Conservation (phyloP, 139 green algal genomes). For the Haematococcus lacustris region DNA sequence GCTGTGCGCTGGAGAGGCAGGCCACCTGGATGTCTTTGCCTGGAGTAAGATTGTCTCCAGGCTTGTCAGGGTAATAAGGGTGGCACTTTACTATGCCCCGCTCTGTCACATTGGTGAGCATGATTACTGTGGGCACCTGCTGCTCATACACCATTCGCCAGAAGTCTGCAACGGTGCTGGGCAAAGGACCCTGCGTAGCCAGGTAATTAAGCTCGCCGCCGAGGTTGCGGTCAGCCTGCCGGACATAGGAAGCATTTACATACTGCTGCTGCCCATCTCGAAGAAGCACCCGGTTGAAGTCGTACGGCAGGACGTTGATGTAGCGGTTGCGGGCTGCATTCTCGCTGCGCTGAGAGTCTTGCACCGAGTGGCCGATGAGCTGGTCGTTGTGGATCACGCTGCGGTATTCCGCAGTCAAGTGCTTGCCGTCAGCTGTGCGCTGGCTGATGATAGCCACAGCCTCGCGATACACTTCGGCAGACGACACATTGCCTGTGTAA, state of each 20-base stretch:
- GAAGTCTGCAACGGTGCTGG: constrained; percentile 39
- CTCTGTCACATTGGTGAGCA: constrained; percentile 50
- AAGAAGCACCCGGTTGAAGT: constrained; percentile 49
- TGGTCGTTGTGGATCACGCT: constrained; percentile 13
- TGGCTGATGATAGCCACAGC: constrained; percentile 12
- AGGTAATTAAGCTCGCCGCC: background rate
- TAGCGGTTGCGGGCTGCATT: constrained; percentile 38
- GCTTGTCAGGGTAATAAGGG: constrained; percentile 28
- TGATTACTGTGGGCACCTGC: constrained; percentile 34
- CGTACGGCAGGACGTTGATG: constrained; percentile 53
- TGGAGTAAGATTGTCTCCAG: background rate
- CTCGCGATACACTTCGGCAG: background rate
- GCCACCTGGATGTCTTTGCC: background rate
- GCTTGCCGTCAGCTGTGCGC: constrained; percentile 11
- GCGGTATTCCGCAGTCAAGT: constrained; percentile 20
- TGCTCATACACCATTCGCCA: constrained; percentile 50
- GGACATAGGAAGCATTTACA: background rate
- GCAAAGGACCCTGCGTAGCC: constrained; percentile 28
- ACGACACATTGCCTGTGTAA: background rate
- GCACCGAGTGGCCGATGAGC: constrained; percentile 8
- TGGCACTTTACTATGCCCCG: constrained; percentile 33
- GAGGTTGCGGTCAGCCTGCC: background rate
- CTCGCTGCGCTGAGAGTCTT: constrained; percentile 1
- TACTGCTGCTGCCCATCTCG: background rate
- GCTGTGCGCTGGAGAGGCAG: background rate